phyloP scores from a whole-genome alignment of 495 filamentous ascomycete genomes.

The Thozetella sp. region DNA sequence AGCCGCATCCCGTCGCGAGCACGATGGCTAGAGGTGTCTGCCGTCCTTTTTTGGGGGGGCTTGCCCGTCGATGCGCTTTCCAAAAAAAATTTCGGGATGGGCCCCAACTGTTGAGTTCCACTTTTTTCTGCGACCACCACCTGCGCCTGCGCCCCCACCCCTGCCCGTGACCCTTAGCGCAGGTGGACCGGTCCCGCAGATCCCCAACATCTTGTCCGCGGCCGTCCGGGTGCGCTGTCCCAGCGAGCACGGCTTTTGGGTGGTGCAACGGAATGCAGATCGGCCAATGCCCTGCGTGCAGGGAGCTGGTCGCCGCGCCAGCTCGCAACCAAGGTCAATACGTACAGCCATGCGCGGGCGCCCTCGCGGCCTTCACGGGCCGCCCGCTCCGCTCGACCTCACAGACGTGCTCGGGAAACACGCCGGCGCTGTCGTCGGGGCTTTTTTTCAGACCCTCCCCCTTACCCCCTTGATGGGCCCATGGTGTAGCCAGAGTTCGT shows the following conservation, averaged over 20 bases:
- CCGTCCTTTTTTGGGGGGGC: background rate
- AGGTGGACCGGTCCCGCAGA: constrained; percentile 32
- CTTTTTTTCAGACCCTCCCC: too few species aligned
- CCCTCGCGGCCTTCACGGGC: background rate
- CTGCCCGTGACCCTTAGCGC: constrained; percentile 16
- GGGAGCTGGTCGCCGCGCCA: too few species aligned
- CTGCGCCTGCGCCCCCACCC: background rate
- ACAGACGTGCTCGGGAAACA: background rate
- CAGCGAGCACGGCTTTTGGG: too few species aligned
- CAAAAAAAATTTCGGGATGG: background rate
- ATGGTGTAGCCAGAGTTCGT: too few species aligned
- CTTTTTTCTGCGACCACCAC: background rate
- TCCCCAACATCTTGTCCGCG: constrained; percentile 43
- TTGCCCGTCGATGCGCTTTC: too few species aligned
- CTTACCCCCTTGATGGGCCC: too few species aligned
- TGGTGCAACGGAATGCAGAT: background rate
- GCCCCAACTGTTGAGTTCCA: constrained; percentile 31
- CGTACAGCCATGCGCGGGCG: background rate
- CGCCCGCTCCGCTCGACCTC: background rate
- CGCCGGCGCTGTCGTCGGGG: background rate
- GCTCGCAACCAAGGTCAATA: too few species aligned
- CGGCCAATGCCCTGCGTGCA: too few species aligned
- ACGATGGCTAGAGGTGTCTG: background rate
- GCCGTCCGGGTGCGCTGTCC: background rate
- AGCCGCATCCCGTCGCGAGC: background rate